A percentile compares a stretch with the other conserved stretches of the same genome.
Conservation (phyloP, 805 yeast genomes). For the Starmerella vaccinii region DNA sequence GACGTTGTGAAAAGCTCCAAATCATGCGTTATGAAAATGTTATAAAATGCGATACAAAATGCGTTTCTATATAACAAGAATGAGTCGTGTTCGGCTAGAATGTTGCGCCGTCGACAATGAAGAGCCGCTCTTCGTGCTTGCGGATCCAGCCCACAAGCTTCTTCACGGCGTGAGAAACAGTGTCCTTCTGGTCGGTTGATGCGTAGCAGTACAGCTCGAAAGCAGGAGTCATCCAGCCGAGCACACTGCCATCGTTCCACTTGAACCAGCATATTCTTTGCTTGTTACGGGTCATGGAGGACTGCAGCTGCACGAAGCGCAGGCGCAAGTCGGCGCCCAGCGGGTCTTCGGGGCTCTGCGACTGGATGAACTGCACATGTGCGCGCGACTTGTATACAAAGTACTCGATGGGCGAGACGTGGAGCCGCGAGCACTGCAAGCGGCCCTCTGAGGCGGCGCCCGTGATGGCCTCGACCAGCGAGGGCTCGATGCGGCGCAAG, state of each 20-base stretch:
- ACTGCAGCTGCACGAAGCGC: constrained; percentile 32
- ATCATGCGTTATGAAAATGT: too few relatives aligned
- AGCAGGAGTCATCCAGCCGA: constrained; percentile 47
- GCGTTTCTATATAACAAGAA: too few relatives aligned
- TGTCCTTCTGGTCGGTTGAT: constrained; percentile 47
- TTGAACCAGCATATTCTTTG: constrained; percentile 26
- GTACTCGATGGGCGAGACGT: constrained; percentile 54
- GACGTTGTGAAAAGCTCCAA: too few relatives aligned
- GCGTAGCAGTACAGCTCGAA: constrained; percentile 57
- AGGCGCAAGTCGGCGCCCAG: constrained; percentile 4
- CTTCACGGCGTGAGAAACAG: constrained; percentile 51
- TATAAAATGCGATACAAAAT: too few relatives aligned
- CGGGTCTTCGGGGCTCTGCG: neutral
- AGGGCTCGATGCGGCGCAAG: constrained; percentile 31
- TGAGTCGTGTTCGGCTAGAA: too few relatives aligned
- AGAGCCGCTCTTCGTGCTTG: constrained; percentile 57
- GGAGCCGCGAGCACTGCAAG: constrained; percentile 31
- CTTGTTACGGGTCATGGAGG: constrained; percentile 27
- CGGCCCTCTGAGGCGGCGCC: constrained; percentile 23
- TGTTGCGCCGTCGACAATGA: constrained; percentile 63
- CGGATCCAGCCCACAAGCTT: constrained; percentile 67
- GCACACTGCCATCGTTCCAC: constrained; percentile 23
- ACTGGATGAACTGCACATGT: constrained; percentile 54
- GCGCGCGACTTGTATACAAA: constrained; percentile 67
- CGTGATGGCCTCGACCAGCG: constrained; percentile 32